Evolutionary conservation across 495 filamentous ascomycete genomes (phyloP).

Genomic region (Collariella sp.): DNA sequence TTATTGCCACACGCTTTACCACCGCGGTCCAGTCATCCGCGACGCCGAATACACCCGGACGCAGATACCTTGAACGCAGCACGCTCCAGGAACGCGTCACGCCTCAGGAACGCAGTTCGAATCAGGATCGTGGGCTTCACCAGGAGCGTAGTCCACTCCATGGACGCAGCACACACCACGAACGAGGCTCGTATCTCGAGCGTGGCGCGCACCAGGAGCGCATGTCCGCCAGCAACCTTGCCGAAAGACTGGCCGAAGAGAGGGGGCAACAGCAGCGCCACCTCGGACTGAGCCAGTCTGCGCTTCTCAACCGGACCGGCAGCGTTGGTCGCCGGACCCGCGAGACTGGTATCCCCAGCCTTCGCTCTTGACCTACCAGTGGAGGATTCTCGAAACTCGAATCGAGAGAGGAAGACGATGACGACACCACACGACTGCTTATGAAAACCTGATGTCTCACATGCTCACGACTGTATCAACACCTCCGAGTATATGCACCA

Average conservation of each 20-base stretch:
- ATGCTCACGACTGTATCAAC: not conserved
- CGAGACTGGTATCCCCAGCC: constrained; percentile 30
- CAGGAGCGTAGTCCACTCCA: constrained; percentile 25
- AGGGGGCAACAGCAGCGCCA: constrained; percentile 35
- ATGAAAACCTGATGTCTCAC: not conserved
- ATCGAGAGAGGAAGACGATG: not conserved
- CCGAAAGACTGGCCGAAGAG: constrained; percentile 36
- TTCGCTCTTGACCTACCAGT: not conserved
- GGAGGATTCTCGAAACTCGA: not conserved
- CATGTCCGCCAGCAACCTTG: constrained; percentile 15
- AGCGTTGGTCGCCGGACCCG: constrained; percentile 36
- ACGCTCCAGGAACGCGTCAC: constrained; percentile 12
- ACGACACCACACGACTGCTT: not conserved
- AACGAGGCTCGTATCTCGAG: too few relatives aligned
- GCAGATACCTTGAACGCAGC: constrained; percentile 42
- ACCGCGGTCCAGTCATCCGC: constrained; percentile 18
- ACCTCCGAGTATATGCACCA: not conserved
- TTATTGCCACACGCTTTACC: constrained; percentile 31
- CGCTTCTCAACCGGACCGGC: constrained; percentile 34
- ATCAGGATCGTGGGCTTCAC: constrained; percentile 26
- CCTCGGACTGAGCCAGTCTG: constrained; percentile 31
- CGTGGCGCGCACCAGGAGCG: constrained; percentile 8
- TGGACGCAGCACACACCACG: constrained; percentile 28
- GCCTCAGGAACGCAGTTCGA: constrained; percentile 22
- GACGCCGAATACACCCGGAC: constrained; percentile 20